These are phyloP conservation scores for Pyrenula aspistea DNA, from an alignment of 495 filamentous ascomycete genomes.

Conservation along the genomic window DNA sequence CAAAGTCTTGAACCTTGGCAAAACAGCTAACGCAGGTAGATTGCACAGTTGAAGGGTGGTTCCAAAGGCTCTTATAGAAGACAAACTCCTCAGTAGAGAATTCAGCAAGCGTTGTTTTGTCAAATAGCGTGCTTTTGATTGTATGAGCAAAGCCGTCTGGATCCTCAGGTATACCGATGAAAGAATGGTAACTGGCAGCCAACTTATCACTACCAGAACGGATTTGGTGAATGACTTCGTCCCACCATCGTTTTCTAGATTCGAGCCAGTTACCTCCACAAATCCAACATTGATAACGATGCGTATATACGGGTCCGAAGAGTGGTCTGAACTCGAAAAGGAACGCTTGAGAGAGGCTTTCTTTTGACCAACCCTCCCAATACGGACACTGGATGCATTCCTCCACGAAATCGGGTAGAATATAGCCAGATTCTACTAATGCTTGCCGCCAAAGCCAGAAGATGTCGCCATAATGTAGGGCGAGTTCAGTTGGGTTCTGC, in stretches of 20 bases:
- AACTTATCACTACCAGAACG: neutral
- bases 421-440: neutral
- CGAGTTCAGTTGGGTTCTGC: neutral
- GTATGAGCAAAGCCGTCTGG: neutral
- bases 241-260: neutral
- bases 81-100: neutral
- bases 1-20: neutral
- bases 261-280: neutral
- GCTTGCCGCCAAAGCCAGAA: neutral
- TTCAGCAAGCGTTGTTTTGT: neutral
- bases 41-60: neutral
- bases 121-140: neutral
- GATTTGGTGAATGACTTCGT: neutral
- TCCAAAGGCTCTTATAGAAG: neutral
- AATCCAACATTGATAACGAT: neutral
- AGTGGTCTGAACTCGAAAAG: neutral
- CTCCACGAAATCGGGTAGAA: neutral
- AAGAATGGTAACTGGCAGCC: neutral
- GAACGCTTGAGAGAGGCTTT: neutral
- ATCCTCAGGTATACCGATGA: neutral
- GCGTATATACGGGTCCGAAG: neutral
- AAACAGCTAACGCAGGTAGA: neutral
- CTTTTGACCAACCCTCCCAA: neutral
- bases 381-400: neutral
- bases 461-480: neutral